Base-by-base conservation (phyloP, 495 filamentous ascomycete species). In the Peziza echinospora region DNA sequence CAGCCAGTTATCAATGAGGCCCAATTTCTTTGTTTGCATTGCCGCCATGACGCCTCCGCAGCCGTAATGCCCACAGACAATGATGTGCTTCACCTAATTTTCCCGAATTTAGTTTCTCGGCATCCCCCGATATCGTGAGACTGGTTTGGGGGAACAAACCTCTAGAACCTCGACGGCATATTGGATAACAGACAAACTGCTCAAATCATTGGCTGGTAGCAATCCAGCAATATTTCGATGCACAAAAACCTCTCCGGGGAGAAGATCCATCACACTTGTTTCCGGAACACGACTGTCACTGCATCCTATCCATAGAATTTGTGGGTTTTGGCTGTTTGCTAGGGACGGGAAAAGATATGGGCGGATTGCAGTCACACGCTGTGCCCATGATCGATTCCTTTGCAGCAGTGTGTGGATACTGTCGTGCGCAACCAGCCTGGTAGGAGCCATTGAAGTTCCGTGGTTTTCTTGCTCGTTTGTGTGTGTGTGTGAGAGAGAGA, bases 221-320 rank as follows among this genome's bases (percentile, higher is more conserved):
- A 77, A 56, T 63, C 76, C 76, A 48, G 72, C 73, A 51, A 77
- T 76, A 65, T 76, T 76, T 55, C 72, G 67, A 59, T 76, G 72
- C 45, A 75, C 65, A 54, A 76, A 76, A 45, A 68, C 67, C 44
- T 76, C 71, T 42, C 73, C 73, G 37, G 73, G 68, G 25, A 64
- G 58, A n/a, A 76, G 61, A 28, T 73, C 72, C 22, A 71, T 67
- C 55, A 77, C 67, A 50, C 66, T 65, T 58, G 74, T 72, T 34
- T 71, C 73, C 22, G 73, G 73, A 51, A 76, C 72, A 48, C 73
- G 71, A 39, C 69, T 72, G 59, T 77, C 73, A 58, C 66, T 69
- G 64, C 73, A 77, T 30, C 73, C 73, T 53, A 76, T 73, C 68
- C 76, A 82, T 41, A 76, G 66, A 48, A 73, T 74, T 51, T 75